Conservation (phyloP, 2,329 filamentous ascomycete genomes). For the Botrytis paeoniae region DNA sequence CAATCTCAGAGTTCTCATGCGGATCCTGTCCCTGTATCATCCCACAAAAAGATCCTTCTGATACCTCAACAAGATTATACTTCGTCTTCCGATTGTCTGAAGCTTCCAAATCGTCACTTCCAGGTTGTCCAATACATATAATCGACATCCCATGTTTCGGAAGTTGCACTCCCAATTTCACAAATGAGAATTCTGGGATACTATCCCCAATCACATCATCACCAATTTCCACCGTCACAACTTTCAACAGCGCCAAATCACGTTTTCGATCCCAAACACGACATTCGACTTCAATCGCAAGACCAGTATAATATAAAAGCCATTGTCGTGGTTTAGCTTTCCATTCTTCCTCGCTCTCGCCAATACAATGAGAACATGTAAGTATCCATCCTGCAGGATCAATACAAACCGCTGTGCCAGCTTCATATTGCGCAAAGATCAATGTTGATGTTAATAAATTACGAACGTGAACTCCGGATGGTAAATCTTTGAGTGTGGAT, state of each 20-base stretch:
- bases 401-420: background rate
- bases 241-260: background rate
- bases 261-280: background rate
- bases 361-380: background rate
- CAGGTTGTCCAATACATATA: conserved; percentile 43
- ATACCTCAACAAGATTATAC: conserved; percentile 49
- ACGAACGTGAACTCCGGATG: background rate
- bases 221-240: background rate
- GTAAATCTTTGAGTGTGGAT: background rate
- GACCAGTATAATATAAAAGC: background rate
- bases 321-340: background rate
- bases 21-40: conserved; percentile 41
- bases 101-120: conserved; percentile 46
- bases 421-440: background rate
- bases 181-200: background rate
- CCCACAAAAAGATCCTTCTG: conserved; percentile 41
- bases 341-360: background rate
- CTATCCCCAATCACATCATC: background rate
- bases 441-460: background rate
- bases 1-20: conserved; percentile 52
- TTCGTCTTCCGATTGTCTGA: conserved; percentile 36
- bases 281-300: conserved; percentile 2
- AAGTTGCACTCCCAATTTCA: background rate
- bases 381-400: background rate
- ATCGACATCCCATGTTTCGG: background rate